Evolutionary conservation across 2,329 filamentous ascomycete genomes (phyloP).

Genomic region (Cryphonectria nitschkei): DNA sequence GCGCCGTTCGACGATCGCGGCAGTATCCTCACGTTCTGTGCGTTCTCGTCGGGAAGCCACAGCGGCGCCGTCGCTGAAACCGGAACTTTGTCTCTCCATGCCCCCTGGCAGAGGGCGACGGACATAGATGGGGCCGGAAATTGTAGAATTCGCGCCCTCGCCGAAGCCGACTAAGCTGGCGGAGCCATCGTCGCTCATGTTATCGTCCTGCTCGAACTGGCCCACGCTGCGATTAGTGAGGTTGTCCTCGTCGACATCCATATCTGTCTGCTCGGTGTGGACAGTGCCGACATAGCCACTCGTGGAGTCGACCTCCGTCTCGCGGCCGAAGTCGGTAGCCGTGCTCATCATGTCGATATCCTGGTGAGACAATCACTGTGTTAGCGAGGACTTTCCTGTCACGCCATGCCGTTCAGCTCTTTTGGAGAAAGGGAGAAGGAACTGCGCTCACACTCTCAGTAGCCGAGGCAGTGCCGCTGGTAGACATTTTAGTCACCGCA

Average conservation of each 20-base stretch:
- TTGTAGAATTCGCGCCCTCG: conserved; percentile 84
- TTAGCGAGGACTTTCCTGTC: conserved; percentile 41
- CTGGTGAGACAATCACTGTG: conserved; percentile 42
- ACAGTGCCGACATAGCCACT: conserved; percentile 58
- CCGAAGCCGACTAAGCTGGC: conserved; percentile 89
- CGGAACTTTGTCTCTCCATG: conserved; percentile 56
- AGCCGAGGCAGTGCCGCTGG: conserved; percentile 87
- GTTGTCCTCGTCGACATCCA: conserved; percentile 56
- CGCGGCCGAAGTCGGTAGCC: conserved; percentile 62
- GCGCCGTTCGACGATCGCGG: conserved; percentile 54
- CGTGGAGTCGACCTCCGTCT: conserved; percentile 43
- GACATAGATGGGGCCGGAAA: conserved; percentile 76
- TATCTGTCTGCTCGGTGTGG: conserved; percentile 46
- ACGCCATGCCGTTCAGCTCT: background rate
- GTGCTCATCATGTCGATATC: conserved; percentile 71
- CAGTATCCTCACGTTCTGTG: conserved; percentile 40
- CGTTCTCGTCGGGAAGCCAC: conserved; percentile 37
- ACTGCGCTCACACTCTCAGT: conserved; percentile 70
- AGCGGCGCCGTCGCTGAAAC: conserved; percentile 51
- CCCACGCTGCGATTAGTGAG: conserved; percentile 51
- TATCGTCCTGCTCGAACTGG: conserved; percentile 59
- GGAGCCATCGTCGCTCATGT: conserved; percentile 83
- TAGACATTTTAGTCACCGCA: conserved; percentile 78
- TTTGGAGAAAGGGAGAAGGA: background rate
- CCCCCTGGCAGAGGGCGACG: conserved; percentile 49